A percentile compares a stretch with the other conserved stretches of the same genome.
Evolutionary conservation across 164 flowering plant genomes (phyloP).

Genomic region (Malania oleifera): DNA sequence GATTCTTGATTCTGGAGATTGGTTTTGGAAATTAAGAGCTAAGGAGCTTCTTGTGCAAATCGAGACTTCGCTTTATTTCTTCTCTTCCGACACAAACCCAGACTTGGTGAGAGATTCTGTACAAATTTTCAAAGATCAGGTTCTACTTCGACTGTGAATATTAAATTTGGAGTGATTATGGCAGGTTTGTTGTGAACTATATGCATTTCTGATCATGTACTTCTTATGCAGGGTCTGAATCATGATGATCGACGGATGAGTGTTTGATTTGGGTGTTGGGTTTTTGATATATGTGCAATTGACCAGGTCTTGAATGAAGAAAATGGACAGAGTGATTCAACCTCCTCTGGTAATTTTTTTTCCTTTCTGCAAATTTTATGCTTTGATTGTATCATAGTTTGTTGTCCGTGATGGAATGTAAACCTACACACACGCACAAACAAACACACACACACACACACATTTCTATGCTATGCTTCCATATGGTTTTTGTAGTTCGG

Average conservation of each 20-base stretch:
- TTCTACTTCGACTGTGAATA: not conserved
- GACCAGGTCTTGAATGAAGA: constrained; percentile 17
- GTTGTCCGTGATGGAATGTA: not conserved
- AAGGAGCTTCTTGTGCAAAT: too few relatives aligned
- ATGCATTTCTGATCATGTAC: not conserved
- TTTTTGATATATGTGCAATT: constrained; percentile 6
- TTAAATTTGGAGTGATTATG: constrained; percentile 12
- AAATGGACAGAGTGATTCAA: constrained; percentile 66
- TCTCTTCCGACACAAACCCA: too few relatives aligned
- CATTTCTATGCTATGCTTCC: too few relatives aligned
- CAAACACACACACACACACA: too few relatives aligned
- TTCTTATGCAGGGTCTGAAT: not conserved
- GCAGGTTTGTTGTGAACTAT: not conserved
- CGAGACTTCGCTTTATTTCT: too few relatives aligned
- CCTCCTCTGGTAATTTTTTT: constrained; percentile 57
- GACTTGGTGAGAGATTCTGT: not conserved
- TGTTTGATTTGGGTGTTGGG: constrained; percentile 8
- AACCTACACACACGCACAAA: too few relatives aligned
- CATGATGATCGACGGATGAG: not conserved
- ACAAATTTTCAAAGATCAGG: not conserved
- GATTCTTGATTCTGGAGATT: not conserved
- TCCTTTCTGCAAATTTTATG: not conserved
- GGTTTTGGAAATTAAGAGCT: constrained; percentile 3
- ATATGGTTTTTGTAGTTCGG: too few relatives aligned
- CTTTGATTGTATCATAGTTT: not conserved